These are phyloP conservation scores for Cyberlindnera bimundalis DNA, from an alignment of 805 yeast genomes.

Conservation along the genomic window DNA sequence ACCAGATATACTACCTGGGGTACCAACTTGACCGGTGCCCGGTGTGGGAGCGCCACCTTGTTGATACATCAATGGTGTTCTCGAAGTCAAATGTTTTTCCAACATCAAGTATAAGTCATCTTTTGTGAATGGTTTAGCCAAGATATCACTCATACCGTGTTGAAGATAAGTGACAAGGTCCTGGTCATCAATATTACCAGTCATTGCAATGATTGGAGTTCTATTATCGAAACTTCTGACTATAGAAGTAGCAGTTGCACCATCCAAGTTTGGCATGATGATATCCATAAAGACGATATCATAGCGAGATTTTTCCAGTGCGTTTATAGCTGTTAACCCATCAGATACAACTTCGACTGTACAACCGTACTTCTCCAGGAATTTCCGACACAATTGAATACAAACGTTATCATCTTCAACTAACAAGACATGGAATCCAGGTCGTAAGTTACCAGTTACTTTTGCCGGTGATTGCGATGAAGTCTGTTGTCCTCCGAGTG, in stretches of 20 bases:
- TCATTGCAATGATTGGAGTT: slow-evolving; percentile 93
- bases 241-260: slow-evolving; percentile 87
- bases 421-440: slow-evolving; percentile 64
- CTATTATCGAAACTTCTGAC: slow-evolving; percentile 79
- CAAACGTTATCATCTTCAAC: slow-evolving; percentile 84
- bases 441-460: slow-evolving; percentile 24
- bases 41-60: not conserved
- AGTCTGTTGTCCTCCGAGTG: slow-evolving; percentile 1
- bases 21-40: not conserved
- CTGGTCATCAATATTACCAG: slow-evolving; percentile 81
- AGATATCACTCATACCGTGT: slow-evolving; percentile 88
- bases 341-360: slow-evolving; percentile 90
- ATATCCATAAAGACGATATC: slow-evolving; percentile 84
- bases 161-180: slow-evolving; percentile 77
- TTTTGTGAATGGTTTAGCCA: slow-evolving; percentile 92
- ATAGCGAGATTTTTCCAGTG: slow-evolving; percentile 64
- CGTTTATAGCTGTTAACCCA: slow-evolving; percentile 83
- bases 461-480: slow-evolving; percentile 17
- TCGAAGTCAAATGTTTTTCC: slow-evolving; percentile 63
- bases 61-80: slow-evolving; percentile 34
- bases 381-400: slow-evolving; percentile 77
- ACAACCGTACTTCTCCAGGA: slow-evolving; percentile 84
- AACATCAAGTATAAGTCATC: slow-evolving; percentile 77
- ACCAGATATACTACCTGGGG: slow-evolving; percentile 1
- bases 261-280: slow-evolving; percentile 84